phyloP scores from a whole-genome alignment of 2,329 filamentous ascomycete genomes.

The Triangularia setosa region DNA sequence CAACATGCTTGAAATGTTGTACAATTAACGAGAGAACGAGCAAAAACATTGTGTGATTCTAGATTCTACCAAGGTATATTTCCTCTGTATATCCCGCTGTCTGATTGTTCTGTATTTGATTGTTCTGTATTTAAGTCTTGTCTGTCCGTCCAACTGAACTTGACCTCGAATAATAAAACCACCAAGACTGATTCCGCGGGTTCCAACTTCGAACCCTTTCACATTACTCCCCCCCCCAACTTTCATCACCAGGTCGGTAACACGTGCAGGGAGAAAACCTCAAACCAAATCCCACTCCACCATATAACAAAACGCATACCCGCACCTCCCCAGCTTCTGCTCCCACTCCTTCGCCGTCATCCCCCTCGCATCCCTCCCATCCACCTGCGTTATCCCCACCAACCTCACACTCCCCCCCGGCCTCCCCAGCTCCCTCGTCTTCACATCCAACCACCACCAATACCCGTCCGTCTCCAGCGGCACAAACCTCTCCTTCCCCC shows the following conservation, averaged over 20 bases:
- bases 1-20: background rate
- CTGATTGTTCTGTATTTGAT: background rate
- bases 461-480: slow-evolving; percentile 74
- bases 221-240: background rate
- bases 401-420: slow-evolving; percentile 66
- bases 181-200: no score
- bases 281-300: slow-evolving; percentile 47
- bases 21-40: background rate
- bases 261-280: no score
- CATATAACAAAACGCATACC: slow-evolving; percentile 44
- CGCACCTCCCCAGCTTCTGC: slow-evolving; percentile 40
- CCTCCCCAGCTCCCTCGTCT: slow-evolving; percentile 59
- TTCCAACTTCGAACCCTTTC: no score
- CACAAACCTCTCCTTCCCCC: slow-evolving; percentile 62
- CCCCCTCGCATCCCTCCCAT: slow-evolving; percentile 45
- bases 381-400: slow-evolving; percentile 51
- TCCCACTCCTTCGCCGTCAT: slow-evolving; percentile 46
- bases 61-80: background rate
- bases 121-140: background rate
- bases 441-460: slow-evolving; percentile 78
- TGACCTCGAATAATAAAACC: no score
- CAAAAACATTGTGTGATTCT: slow-evolving; percentile 15
- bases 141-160: no score
- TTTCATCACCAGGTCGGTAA: no score
- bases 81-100: background rate